Base-by-base conservation (phyloP, 2,329 filamentous ascomycete species). In the Diaporthe eres region DNA sequence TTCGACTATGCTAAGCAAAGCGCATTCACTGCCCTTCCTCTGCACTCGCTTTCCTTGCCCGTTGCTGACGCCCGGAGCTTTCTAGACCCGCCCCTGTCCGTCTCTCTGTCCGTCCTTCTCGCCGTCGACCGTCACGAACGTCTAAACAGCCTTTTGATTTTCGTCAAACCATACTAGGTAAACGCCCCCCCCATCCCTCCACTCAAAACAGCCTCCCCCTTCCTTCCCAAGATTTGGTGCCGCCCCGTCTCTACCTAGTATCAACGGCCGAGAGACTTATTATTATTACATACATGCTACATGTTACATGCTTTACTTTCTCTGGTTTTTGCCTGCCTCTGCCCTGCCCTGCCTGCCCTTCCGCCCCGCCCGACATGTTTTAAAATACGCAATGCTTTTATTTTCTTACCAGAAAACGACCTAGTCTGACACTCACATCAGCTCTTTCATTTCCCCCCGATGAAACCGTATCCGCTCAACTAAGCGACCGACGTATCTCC, bases 101-200 rank as follows among this genome's bases (percentile, higher is more conserved):
- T 65, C 63, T 47, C 47, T 39, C 63, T 47, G 63, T 39, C 57
- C 57, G 57, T 55, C 49, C 65, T 70, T 55, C 49, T 55, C 65
- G 65, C 49, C 65, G 65, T 55, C 31, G 6, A 67, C 25, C 49
- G 19, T 67, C 71, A 74, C 65, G 65, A 70, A 70, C 65, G 65
- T 70, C 65, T 70, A 55, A 70, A 55, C 65, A 70, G 28, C 65
- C 22, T 55, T 68, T 70, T 55, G 25, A 34, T 68, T 49, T 58
- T 51, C 37, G 42, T 39, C 71, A 51, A 60, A 71, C 44, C 57
- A 70, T 58, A 76, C 75, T 76, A 74, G 71, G 75, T 76, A 76
- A 57, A 60, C 53, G 31, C 73, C 65, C 39, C 39, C 25, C 63
- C 47, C 17, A 10, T 44, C 60, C 25, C 34, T 37, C 49, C 47